These are phyloP conservation scores for Phytophthora melonis DNA, from an alignment of 352 stramenopile genomes.

Conservation along the genomic window DNA sequence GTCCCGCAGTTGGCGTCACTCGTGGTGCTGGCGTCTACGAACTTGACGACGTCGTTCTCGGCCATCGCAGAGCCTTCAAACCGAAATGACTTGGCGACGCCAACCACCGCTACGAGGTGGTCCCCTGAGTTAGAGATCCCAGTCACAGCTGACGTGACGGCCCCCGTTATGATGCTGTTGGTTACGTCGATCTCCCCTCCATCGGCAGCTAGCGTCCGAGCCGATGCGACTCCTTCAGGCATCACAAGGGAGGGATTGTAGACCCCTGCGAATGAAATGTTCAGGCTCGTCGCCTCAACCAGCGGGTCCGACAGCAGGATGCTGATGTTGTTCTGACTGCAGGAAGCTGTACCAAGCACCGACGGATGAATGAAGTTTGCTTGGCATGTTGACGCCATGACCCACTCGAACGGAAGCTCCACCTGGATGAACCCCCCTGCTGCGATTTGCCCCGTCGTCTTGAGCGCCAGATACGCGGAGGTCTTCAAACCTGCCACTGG, in stretches of 20 bases:
- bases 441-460: constrained; percentile 50
- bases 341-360: constrained; percentile 34
- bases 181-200: constrained; percentile 60
- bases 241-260: constrained; percentile 57
- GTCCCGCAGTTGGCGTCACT: constrained; percentile 65
- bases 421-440: constrained; percentile 47
- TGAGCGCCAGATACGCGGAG: constrained; percentile 49
- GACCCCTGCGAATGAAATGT: constrained; percentile 50
- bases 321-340: constrained; percentile 45
- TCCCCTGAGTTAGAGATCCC: constrained; percentile 55
- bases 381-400: constrained; percentile 40
- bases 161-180: constrained; percentile 37
- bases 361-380: constrained; percentile 48
- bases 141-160: constrained; percentile 50
- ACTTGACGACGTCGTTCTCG: constrained; percentile 64
- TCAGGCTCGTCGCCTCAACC: constrained; percentile 43
- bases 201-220: constrained; percentile 46
- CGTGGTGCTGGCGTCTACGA: constrained; percentile 63
- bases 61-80: constrained; percentile 57
- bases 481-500: constrained; percentile 63
- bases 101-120: constrained; percentile 57
- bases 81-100: constrained; percentile 54
- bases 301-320: constrained; percentile 52
- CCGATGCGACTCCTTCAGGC: constrained; percentile 24
- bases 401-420: constrained; percentile 58